Evolutionary conservation across 2,329 filamentous ascomycete genomes (phyloP), one percentile per base, ranked within the genome.

Genomic region (Penicillium sclerotigenum): DNA sequence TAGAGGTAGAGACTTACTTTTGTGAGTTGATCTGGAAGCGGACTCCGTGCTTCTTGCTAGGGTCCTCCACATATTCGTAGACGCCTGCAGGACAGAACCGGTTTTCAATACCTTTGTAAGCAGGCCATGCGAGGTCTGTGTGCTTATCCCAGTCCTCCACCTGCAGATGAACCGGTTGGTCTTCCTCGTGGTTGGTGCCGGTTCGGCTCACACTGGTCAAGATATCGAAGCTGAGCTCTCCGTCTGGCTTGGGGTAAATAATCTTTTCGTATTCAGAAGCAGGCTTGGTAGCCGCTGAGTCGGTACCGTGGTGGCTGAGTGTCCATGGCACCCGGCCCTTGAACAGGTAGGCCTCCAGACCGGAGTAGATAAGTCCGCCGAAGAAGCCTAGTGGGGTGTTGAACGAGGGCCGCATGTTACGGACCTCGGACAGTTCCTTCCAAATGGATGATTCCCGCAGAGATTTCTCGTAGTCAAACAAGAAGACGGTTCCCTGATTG

Each of bases 181-280:
- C 94, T 77, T 99, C 94, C 75, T 97, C 94, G 76, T 99, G 94
- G 77, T 97, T 97, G 31, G 94, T 99, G 37, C 94, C 94, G 5
- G 94, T 97, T 55, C 94, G 86, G 64, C 89, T 95, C 14, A 99
- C 94, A 68, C 89, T 95, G 2, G 94, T 99, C 71, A 99, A 77
- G 63, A 99, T 96, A 72, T 99, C 94, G 71, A 99, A 99, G 62
- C 86, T 90, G 72, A 99, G 87, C 77, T 95, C 89, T 64, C 91
- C 91, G 72, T 99, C 94, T 1, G 94, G 94, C 79, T 97, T 99
- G 52, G 90, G 89, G 70, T 99, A 99, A 71, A 95, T 91, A 68
- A 99, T 97, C 80, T 94, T 96, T 65, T 82, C 77, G 77, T 85
- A 93, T 69, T 89, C 73, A 65, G 91, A 89, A 14, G 93, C 93